Base-by-base conservation (phyloP, 352 stramenopile genomes). In the Blastocystis hominis region DNA sequence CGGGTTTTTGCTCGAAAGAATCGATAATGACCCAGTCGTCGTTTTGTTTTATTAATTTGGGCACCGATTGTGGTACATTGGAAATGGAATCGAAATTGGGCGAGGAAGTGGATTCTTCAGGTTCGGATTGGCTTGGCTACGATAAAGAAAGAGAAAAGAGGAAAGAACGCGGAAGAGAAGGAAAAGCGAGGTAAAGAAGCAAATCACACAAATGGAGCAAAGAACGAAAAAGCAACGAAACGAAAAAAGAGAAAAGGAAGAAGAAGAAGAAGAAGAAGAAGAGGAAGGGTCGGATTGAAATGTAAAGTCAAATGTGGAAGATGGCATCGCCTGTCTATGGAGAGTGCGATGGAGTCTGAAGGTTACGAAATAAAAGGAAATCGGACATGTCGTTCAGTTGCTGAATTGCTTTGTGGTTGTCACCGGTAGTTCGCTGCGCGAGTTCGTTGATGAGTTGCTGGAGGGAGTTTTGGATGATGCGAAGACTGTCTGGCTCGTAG, bases 1-100 rank as follows among this genome's bases (percentile, higher is more conserved):
- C 13, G 50, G n/a, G n/a, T n/a, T 20, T 38, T n/a, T 0, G 24
- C 34, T 38, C 20, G 15, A 20, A 3, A 15, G 6, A 2, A 7
- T 72, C 62, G 9, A 72, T 44, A n/a, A 72, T 72, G 24, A 72
- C 38, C 62, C 62, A 72, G 62, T 72, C 62, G 62, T 72, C 20
- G 9, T 72, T 34, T 34, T 72, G n/a, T 46, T 72, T 15, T 24
- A 72, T 34, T 20, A 72, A 34, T 9, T 24, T 46, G 30, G 62
- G 10, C 10, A 46, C n/a, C 10, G 36, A 34, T 4, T 42, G 5
- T n/a, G 6, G 0, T 46, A 0, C 5, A 3, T 34, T 40, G 7
- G 42, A 36, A 56, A 62, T 38, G 36, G 20, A 44, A 64, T 84
- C 72, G 56, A 68, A 84, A 50, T 69, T 84, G 0, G 72, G 72